A percentile compares a stretch with the other conserved stretches of the same genome.
phyloP scores from a whole-genome alignment of 2,329 filamentous ascomycete species.

The Daldinia sp. region DNA sequence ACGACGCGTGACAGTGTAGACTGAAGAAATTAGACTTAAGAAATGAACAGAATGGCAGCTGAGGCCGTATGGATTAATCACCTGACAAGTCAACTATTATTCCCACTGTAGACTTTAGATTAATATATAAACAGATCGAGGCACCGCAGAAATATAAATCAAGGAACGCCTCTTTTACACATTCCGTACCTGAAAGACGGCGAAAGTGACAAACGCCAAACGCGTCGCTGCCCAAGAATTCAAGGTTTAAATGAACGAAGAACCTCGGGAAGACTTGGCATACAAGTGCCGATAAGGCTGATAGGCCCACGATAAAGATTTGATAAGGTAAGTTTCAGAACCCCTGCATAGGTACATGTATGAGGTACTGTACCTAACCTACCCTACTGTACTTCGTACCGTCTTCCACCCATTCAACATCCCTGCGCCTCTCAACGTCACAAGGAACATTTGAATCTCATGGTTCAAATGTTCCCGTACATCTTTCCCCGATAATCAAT shows the following conservation, averaged over 20 bases:
- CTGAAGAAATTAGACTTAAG: slow-evolving; percentile 7
- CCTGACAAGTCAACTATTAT: slow-evolving; percentile 12
- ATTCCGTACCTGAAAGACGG: slow-evolving; percentile 14
- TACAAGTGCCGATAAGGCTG: not conserved
- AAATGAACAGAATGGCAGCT: slow-evolving; percentile 19
- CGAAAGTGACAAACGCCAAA: too few species aligned
- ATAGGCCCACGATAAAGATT: not conserved
- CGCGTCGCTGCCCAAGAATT: slow-evolving; percentile 41
- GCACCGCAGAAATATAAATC: not conserved
- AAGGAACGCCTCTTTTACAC: not conserved
- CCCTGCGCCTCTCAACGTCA: slow-evolving; percentile 26
- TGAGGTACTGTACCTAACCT: not conserved
- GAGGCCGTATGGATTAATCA: slow-evolving; percentile 12
- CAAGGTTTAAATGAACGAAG: slow-evolving; percentile 1
- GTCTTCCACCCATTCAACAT: too few species aligned
- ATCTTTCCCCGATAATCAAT: not conserved
- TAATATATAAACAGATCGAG: slow-evolving; percentile 8
- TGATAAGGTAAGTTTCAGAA: slow-evolving; percentile 20
- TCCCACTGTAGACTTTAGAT: not conserved
- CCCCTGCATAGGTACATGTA: not conserved
- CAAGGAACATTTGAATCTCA: slow-evolving; percentile 20
- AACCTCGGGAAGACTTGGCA: slow-evolving; percentile 20
- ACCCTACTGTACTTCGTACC: not conserved
- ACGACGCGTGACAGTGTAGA: slow-evolving; percentile 35
- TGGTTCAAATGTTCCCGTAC: slow-evolving; percentile 5